Conservation (phyloP, 1,284 basidiomycete genomes). For the Ceratobasidium sp. region DNA sequence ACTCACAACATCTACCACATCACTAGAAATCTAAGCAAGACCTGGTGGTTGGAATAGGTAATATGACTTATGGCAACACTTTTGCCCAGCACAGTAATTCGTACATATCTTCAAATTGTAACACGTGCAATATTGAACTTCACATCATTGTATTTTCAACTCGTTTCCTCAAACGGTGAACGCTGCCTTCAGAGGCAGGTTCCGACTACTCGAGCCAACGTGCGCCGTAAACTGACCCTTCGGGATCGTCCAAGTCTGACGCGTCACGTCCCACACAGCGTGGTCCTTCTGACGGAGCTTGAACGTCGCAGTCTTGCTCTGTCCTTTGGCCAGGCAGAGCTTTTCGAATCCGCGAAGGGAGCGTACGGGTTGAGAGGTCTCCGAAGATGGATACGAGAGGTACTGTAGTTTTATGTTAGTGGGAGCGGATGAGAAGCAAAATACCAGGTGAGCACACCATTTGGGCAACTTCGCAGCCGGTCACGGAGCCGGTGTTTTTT, state of each 20-base stretch:
- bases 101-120: too few relatives aligned
- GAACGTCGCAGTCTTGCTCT: slow-evolving; percentile 1
- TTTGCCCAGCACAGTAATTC: too few relatives aligned
- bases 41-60: too few relatives aligned
- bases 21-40: too few relatives aligned
- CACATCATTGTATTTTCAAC: too few relatives aligned
- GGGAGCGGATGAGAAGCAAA: neutral
- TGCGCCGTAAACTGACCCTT: neutral
- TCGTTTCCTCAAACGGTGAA: neutral
- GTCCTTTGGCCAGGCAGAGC: slow-evolving; percentile 21
- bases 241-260: neutral
- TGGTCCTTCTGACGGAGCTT: slow-evolving; percentile 8
- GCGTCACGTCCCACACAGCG: neutral
- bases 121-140: too few relatives aligned
- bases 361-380: slow-evolving; percentile 20
- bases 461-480: slow-evolving; percentile 22
- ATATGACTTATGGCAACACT: too few relatives aligned
- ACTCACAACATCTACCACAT: too few relatives aligned
- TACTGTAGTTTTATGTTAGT: neutral
- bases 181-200: neutral
- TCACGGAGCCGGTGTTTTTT: slow-evolving; percentile 30
- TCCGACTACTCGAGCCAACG: neutral
- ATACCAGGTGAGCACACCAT: slow-evolving; percentile 3
- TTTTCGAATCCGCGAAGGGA: slow-evolving; percentile 40
- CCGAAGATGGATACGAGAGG: slow-evolving; percentile 26